Conservation (phyloP, 805 yeast genomes). For the Barnettozyma populi region DNA sequence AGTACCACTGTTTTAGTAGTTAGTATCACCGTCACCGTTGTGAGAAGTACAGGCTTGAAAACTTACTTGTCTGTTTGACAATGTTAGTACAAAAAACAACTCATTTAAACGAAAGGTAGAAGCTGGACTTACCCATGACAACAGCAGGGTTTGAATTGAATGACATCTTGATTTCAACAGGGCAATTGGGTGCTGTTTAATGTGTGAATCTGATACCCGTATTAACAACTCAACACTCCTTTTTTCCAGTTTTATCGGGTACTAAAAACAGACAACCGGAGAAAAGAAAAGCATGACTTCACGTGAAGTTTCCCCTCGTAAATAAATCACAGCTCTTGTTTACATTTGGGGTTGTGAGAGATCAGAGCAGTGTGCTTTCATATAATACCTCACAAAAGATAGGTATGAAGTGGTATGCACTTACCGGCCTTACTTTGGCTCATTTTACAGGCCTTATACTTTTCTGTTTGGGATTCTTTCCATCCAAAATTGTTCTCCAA, state of each 20-base stretch:
- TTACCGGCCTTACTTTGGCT: constrained; percentile 5
- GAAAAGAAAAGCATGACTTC: neutral
- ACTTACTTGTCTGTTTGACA: constrained; percentile 20
- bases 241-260: neutral
- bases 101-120: neutral
- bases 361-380: neutral
- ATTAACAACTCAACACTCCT: neutral
- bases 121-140: constrained; percentile 78
- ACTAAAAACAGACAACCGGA: neutral
- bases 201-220: neutral
- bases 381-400: neutral
- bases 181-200: constrained; percentile 1
- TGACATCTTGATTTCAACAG: constrained; percentile 16
- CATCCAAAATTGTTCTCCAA: constrained; percentile 72
- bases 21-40: constrained; percentile 10
- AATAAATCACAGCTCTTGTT: neutral
- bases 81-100: constrained; percentile 13
- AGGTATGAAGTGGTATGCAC: constrained; percentile 7
- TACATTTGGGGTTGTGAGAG: neutral
- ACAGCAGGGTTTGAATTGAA: constrained; percentile 70
- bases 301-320: neutral
- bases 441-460: constrained; percentile 53
- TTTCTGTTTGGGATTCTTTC: constrained; percentile 84
- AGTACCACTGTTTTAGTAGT: constrained; percentile 69
- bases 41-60: neutral